Base-by-base conservation (phyloP, 805 yeast species). In the Jamesozyma jinghongensis region DNA sequence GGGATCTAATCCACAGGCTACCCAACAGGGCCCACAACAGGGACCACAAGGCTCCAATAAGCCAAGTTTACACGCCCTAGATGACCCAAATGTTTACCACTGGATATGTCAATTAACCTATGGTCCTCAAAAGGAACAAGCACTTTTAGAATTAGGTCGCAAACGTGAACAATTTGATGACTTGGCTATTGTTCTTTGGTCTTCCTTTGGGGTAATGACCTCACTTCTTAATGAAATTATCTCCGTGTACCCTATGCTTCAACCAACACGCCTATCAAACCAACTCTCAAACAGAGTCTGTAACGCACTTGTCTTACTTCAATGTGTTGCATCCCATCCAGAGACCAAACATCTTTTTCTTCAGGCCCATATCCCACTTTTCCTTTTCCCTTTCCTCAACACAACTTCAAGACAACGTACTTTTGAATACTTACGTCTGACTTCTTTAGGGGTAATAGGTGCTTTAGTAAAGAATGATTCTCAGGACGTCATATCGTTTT, bases 381-480 rank as follows among this genome's bases (percentile, higher is more conserved):
- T 87, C 52, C 68, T 90, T 43, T 92, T 92, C 64, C 98, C 98
- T 25, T 90, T 90, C 56, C 72, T 90, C 56, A 86, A 87, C 56
- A 88, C 97, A 3, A 84, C 84, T 48, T 85, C 95, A 29, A 82
- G 88, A 58, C 88, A 86, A 50, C 73, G 96, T 49, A 84, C 96
- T 7, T 92, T 90, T 67, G 98, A 90, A 63, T 92, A 92, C 59
- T 72, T 90, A 54, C 73, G 97, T 48, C 73, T 90, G 48, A 92
- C 98, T 1, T 83, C 95, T 40, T 73, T 90, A 45, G 98, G 98
- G 31, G 98, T 90, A 5, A 85, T 90, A 58, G 98, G 98, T 17
- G 97, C 98, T 0, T 68, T 90, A 41, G 97, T 92, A 19, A 90
- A 92, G 54, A 90, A 88, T 61, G 98, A 90, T 56, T 84, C 95